Percentiles rank a stretch among this genome's conserved stretches.
Conservation (phyloP, 495 filamentous ascomycete species). For the Hypoxylon fragiforme region DNA sequence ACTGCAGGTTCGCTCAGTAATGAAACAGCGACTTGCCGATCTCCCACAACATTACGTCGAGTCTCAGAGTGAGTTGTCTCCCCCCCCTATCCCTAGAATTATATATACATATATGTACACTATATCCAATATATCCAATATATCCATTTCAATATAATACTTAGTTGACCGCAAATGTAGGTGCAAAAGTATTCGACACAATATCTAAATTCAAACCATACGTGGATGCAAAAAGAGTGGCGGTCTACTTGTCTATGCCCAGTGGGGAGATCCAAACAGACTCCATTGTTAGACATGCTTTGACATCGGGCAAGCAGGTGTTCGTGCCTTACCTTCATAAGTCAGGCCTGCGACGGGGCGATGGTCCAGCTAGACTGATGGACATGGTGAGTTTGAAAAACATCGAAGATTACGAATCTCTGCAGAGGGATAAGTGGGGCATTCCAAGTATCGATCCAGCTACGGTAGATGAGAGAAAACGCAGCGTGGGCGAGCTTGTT, state of each 20-base stretch:
- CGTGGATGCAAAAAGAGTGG: constrained; percentile 68
- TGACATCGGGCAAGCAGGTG: constrained; percentile 75
- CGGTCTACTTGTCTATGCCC: constrained; percentile 93
- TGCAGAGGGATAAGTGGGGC: constrained; percentile 83
- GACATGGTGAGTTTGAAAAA: constrained; percentile 85
- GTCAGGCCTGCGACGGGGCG: constrained; percentile 45
- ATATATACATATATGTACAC: constrained; percentile 7
- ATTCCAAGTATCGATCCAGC: constrained; percentile 76
- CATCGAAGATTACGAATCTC: constrained; percentile 71
- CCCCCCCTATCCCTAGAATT: too few relatives aligned
- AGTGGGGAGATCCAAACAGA: constrained; percentile 79
- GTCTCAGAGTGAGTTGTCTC: constrained; percentile 72
- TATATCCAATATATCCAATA: constrained; percentile 8
- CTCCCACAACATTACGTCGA: constrained; percentile 60
- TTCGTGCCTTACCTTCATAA: constrained; percentile 89
- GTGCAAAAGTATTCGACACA: constrained; percentile 57
- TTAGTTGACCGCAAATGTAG: constrained; percentile 46
- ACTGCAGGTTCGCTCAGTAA: constrained; percentile 68
- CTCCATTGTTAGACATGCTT: constrained; percentile 76
- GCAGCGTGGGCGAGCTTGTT: constrained; percentile 65
- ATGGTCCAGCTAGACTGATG: constrained; percentile 70
- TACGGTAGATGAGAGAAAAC: constrained; percentile 63
- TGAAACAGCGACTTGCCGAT: constrained; percentile 63
- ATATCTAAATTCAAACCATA: constrained; percentile 63
- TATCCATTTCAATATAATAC: too few relatives aligned